Conservation (phyloP, 257 asterid species). For the Orobanche coerulescens region DNA sequence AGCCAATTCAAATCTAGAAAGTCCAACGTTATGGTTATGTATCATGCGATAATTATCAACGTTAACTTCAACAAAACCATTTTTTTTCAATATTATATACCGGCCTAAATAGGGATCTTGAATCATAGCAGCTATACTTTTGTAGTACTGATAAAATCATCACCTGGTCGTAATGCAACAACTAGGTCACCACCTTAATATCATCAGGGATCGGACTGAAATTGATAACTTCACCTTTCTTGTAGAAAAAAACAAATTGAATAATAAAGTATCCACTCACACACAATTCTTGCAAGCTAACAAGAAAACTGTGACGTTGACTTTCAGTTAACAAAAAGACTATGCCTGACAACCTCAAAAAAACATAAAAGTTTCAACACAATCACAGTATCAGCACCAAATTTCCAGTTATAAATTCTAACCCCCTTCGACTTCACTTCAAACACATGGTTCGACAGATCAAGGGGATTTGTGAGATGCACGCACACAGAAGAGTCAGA, state of each 20-base stretch:
- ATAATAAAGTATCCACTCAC: background rate
- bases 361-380: background rate
- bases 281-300: background rate
- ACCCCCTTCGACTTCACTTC: background rate
- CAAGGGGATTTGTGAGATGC: conserved; percentile 6
- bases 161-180: background rate
- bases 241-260: background rate
- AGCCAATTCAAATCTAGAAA: background rate
- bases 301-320: background rate
- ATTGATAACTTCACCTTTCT: background rate
- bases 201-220: conserved; percentile 12
- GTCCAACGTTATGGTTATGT: conserved; percentile 1
- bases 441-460: background rate
- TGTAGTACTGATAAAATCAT: background rate
- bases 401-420: background rate
- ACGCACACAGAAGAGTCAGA: conserved; percentile 7
- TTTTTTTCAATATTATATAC: background rate
- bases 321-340: background rate
- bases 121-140: conserved; percentile 6
- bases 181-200: background rate
- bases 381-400: background rate
- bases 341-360: background rate
- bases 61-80: background rate
- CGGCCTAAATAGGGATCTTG: conserved; percentile 1
- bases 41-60: conserved; percentile 1